Evolutionary conservation across 1,139 yeast species (phyloP).

Genomic region (Kazachstania sp.): DNA sequence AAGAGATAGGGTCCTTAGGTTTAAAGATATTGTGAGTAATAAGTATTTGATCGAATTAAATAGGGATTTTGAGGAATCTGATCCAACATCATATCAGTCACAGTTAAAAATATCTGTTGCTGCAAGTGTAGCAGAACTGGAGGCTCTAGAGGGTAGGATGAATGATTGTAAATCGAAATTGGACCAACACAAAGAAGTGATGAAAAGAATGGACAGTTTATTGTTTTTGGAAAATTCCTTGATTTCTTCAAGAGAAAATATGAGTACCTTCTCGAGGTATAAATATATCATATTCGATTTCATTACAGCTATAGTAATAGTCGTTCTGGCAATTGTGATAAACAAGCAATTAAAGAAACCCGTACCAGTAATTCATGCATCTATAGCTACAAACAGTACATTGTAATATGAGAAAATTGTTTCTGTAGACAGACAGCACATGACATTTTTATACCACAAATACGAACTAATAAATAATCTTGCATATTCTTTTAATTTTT

Average conservation of each 20-base stretch:
- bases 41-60: constrained; percentile 11
- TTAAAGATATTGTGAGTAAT: constrained; percentile 9
- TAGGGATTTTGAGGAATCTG: constrained; percentile 12
- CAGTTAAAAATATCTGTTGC: constrained; percentile 9
- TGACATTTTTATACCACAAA: too few species aligned
- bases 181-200: constrained; percentile 70
- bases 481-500: too few species aligned
- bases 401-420: not conserved
- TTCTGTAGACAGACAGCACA: too few species aligned
- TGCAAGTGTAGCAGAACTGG: constrained; percentile 11
- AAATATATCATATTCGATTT: constrained; percentile 19
- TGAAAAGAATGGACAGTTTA: constrained; percentile 38
- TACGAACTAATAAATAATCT: too few species aligned
- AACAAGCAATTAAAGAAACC: not conserved
- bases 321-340: not conserved
- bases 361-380: not conserved
- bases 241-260: constrained; percentile 16
- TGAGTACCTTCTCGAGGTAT: constrained; percentile 16
- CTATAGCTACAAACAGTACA: not conserved
- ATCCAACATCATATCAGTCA: constrained; percentile 14
- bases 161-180: constrained; percentile 11
- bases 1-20: constrained; percentile 8
- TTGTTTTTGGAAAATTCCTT: constrained; percentile 19
- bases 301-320: constrained; percentile 8
- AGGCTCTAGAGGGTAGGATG: constrained; percentile 16